phyloP scores from a whole-genome alignment of 495 filamentous ascomycete genomes.

The Penicillium paradoxum region DNA sequence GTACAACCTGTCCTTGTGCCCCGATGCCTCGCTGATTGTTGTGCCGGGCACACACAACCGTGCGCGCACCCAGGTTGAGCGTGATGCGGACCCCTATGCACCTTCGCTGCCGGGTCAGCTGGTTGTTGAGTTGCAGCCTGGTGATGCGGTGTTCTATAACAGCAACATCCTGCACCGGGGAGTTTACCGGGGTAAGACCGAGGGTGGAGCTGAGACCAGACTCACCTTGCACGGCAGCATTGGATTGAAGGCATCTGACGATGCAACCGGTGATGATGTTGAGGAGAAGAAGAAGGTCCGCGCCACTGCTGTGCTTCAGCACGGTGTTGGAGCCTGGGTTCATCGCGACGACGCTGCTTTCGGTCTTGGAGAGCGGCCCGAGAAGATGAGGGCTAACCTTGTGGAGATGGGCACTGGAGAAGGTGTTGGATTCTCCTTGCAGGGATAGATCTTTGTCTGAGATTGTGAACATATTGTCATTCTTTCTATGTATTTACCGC shows the following conservation, averaged over 20 bases:
- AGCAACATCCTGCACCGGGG: slow-evolving; percentile 84
- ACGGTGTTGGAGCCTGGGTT: slow-evolving; percentile 76
- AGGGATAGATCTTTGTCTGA: slow-evolving; percentile 29
- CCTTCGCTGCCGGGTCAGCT: slow-evolving; percentile 53
- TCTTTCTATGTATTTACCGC: not conserved
- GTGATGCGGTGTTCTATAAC: slow-evolving; percentile 80
- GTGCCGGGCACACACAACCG: slow-evolving; percentile 66
- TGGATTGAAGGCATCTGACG: slow-evolving; percentile 51
- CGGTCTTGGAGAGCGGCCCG: slow-evolving; percentile 51
- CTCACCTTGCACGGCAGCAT: slow-evolving; percentile 81
- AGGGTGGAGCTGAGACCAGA: slow-evolving; percentile 49
- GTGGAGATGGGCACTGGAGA: slow-evolving; percentile 56
- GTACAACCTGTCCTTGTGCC: slow-evolving; percentile 71
- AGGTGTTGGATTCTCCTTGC: slow-evolving; percentile 54
- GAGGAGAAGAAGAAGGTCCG: slow-evolving; percentile 44
- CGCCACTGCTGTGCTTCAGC: slow-evolving; percentile 79
- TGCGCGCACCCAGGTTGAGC: slow-evolving; percentile 60
- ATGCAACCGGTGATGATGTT: slow-evolving; percentile 9
- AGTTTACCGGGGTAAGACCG: slow-evolving; percentile 52
- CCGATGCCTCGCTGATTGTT: slow-evolving; percentile 62
- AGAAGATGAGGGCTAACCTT: slow-evolving; percentile 49
- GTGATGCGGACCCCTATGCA: slow-evolving; percentile 56
- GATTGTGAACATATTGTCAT: not conserved
- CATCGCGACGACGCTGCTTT: slow-evolving; percentile 43
- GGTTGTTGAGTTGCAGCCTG: slow-evolving; percentile 58